These are phyloP conservation scores for Metschnikowia gelsemii DNA, from an alignment of 805 yeast genomes.

Conservation along the genomic window DNA sequence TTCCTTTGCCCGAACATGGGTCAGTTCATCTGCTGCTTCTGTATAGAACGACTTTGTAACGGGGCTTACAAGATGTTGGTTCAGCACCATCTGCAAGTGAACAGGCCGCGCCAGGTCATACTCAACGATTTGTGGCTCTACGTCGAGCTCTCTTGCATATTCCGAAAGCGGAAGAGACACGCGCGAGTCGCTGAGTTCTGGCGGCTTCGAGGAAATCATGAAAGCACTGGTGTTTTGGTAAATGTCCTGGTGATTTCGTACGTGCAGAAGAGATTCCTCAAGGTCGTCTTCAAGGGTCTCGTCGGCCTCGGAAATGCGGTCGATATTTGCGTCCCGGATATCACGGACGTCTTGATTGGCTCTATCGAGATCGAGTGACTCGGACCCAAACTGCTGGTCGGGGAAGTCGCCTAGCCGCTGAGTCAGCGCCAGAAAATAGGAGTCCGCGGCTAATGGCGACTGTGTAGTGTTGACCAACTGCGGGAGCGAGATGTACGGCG, in stretches of 20 bases:
- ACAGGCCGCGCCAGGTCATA: slow-evolving; percentile 9
- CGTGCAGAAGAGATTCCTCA: background rate
- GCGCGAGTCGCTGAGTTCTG: slow-evolving; percentile 13
- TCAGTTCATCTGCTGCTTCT: background rate
- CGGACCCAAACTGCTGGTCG: slow-evolving; percentile 6
- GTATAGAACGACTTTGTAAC: slow-evolving; percentile 3
- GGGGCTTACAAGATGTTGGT: slow-evolving; percentile 4
- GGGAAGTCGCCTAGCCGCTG: slow-evolving; percentile 6
- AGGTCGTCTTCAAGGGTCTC: slow-evolving; percentile 8
- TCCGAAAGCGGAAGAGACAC: slow-evolving; percentile 18
- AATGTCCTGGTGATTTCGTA: slow-evolving; percentile 1
- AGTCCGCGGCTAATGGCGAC: slow-evolving; percentile 19
- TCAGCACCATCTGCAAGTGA: slow-evolving; percentile 14
- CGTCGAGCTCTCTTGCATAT: slow-evolving; percentile 17
- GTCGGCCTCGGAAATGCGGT: slow-evolving; percentile 11
- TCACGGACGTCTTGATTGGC: slow-evolving; percentile 5
- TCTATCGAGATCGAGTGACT: slow-evolving; percentile 7
- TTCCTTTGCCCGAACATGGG: background rate
- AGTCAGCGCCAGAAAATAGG: slow-evolving; percentile 16
- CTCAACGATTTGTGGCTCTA: slow-evolving; percentile 16
- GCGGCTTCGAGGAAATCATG: slow-evolving; percentile 16
- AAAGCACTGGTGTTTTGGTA: slow-evolving; percentile 19
- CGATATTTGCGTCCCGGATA: slow-evolving; percentile 5
- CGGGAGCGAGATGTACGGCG: slow-evolving; percentile 16
- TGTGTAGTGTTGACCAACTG: slow-evolving; percentile 12